A percentile compares a stretch with the other conserved stretches of the same genome.
These are phyloP conservation scores for Beauveria caledonica DNA, from an alignment of 2,329 filamentous ascomycete genomes.

Conservation along the genomic window DNA sequence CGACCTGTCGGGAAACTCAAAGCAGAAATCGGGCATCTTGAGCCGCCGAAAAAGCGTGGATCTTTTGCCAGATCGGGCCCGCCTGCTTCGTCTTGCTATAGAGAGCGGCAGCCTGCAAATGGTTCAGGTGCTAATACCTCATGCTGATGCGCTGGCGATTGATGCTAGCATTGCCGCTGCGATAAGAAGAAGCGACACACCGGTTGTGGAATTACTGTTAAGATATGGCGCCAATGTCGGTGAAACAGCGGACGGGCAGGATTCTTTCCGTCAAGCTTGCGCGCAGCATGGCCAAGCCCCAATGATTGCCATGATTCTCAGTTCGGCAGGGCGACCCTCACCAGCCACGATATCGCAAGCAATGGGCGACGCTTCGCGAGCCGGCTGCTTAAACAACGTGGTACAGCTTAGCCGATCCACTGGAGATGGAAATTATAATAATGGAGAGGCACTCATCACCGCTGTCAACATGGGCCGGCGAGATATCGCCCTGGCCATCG, in stretches of 20 bases:
- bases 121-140: constrained; percentile 44
- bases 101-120: constrained; percentile 42
- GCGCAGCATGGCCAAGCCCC: constrained; percentile 35
- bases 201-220: constrained; percentile 39
- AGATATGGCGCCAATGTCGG: constrained; percentile 42
- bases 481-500: constrained; percentile 47
- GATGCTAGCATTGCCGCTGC: constrained; percentile 43
- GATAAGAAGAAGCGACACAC: constrained; percentile 34
- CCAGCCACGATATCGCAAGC: constrained; percentile 37
- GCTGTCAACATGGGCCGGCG: constrained; percentile 41
- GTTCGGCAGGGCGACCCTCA: constrained; percentile 39
- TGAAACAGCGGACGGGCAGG: constrained; percentile 40
- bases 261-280: constrained; percentile 46
- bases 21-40: constrained; percentile 39
- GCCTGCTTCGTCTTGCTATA: constrained; percentile 43
- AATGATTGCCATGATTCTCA: constrained; percentile 40
- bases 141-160: constrained; percentile 42
- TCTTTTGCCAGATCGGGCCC: constrained; percentile 38
- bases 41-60: constrained; percentile 43
- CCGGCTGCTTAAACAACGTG: constrained; percentile 43
- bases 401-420: constrained; percentile 41
- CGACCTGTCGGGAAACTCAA: constrained; percentile 40
- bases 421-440: constrained; percentile 45
- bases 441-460: constrained; percentile 42
- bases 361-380: constrained; percentile 42